A percentile compares a stretch with the other conserved stretches of the same genome.
Evolutionary conservation across 2,329 filamentous ascomycete genomes (phyloP).

Genomic region (Cadophora luteo-olivacea): DNA sequence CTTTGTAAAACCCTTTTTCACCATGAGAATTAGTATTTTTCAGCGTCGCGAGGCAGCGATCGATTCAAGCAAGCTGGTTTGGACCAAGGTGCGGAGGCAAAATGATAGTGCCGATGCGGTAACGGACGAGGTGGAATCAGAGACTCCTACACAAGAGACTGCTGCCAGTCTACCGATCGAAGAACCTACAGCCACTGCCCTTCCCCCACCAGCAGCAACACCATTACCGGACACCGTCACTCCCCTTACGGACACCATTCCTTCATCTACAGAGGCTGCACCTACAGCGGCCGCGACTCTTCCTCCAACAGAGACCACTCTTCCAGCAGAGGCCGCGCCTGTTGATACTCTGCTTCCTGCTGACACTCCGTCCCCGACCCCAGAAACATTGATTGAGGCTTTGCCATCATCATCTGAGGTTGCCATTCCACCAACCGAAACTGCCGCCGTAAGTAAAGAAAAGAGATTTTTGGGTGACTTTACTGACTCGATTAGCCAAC

Average conservation of each 20-base stretch:
- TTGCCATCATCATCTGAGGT: background rate
- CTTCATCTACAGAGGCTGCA: background rate
- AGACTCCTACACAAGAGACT: background rate
- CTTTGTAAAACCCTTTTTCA: constrained; percentile 5
- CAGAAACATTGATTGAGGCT: constrained; percentile 5
- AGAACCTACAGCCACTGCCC: background rate
- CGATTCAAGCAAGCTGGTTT: constrained; percentile 15
- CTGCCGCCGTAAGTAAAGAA: constrained; percentile 3
- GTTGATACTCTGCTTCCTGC: background rate
- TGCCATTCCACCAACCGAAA: background rate
- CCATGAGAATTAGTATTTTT: constrained; percentile 18
- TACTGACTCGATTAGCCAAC: constrained; percentile 3
- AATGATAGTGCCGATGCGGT: constrained; percentile 3
- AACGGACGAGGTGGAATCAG: background rate
- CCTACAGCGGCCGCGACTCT: background rate
- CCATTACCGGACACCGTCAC: background rate
- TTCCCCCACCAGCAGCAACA: background rate
- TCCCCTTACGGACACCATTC: constrained; percentile 1
- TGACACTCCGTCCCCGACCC: background rate
- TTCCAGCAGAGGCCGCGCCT: background rate
- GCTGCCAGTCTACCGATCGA: background rate
- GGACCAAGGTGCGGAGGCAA: constrained; percentile 7
- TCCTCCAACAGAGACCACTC: background rate
- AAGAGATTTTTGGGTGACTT: background rate
- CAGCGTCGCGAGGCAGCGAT: constrained; percentile 14